These are phyloP conservation scores for Litsea cubeba DNA, from an alignment of 164 flowering plant genomes.

Conservation along the genomic window DNA sequence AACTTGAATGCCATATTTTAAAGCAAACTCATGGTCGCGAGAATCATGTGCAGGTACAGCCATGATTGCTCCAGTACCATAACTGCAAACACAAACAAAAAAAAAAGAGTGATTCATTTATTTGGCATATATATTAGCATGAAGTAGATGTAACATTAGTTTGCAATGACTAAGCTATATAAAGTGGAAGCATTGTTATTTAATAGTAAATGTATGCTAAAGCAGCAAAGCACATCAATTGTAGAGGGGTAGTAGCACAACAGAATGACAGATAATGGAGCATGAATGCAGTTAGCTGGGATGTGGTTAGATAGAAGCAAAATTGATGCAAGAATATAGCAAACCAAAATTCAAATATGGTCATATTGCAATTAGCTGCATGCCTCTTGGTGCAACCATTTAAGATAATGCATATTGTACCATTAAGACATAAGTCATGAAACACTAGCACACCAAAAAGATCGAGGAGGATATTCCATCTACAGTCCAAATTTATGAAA, in stretches of 20 bases:
- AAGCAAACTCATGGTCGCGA: conserved; percentile 88
- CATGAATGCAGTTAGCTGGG: background rate
- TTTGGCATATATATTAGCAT: background rate
- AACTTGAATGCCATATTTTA: conserved; percentile 65
- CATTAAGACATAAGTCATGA: background rate
- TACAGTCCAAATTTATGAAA: background rate
- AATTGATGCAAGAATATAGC: background rate
- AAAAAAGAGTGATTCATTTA: background rate
- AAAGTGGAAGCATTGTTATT: background rate
- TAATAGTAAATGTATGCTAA: background rate
- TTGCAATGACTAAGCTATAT: background rate
- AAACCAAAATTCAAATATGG: background rate
- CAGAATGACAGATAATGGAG: background rate
- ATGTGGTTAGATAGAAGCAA: background rate
- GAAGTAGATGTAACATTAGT: background rate
- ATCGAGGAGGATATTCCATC: background rate
- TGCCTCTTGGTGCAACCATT: background rate
- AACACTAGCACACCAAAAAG: background rate
- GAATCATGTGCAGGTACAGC: conserved; percentile 98
- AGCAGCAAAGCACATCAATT: background rate
- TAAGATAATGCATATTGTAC: background rate
- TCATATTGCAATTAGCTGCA: background rate
- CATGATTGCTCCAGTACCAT: conserved; percentile 99
- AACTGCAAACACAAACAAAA: conserved; percentile 38
- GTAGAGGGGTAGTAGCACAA: background rate